These are phyloP conservation scores for Solanum corneliomulleri DNA, from an alignment of 257 asterid species.

Conservation along the genomic window DNA sequence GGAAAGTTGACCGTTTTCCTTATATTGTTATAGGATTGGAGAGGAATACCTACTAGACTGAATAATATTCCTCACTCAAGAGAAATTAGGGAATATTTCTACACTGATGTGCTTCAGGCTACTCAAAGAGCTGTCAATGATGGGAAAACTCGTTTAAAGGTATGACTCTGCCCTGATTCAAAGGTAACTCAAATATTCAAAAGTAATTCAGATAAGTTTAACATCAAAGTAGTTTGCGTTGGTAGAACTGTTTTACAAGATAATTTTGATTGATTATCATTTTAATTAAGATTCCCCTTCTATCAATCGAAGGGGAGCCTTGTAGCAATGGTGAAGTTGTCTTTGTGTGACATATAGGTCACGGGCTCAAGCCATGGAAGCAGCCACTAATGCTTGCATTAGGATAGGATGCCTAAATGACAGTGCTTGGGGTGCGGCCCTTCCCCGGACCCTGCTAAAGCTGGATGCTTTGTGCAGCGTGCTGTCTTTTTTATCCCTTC, in stretches of 20 bases:
- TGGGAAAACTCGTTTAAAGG: slow-evolving; percentile 89
- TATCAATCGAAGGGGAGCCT: neutral
- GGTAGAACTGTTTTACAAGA: neutral
- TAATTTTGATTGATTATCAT: neutral
- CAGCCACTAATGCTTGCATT: neutral
- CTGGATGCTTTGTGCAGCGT: neutral
- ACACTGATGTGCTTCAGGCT: slow-evolving; percentile 77
- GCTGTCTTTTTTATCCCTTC: neutral
- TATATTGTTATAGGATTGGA: slow-evolving; percentile 61
- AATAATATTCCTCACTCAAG: slow-evolving; percentile 95
- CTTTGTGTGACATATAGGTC: neutral
- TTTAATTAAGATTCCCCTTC: neutral
- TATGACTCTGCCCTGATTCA: neutral
- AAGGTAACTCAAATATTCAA: neutral
- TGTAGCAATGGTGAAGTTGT: neutral
- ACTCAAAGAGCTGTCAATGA: slow-evolving; percentile 64
- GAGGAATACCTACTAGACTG: slow-evolving; percentile 89
- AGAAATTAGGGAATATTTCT: slow-evolving; percentile 88
- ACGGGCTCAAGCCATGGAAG: neutral
- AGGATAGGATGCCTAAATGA: neutral
- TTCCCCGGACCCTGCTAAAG: neutral
- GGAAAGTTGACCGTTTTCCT: neutral
- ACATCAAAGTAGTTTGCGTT: neutral
- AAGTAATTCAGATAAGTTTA: neutral
- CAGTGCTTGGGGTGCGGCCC: neutral